Percentiles rank a stretch among this genome's conserved stretches.
Conservation (phyloP, 352 stramenopile genomes). For the Peronospora tabacina region DNA sequence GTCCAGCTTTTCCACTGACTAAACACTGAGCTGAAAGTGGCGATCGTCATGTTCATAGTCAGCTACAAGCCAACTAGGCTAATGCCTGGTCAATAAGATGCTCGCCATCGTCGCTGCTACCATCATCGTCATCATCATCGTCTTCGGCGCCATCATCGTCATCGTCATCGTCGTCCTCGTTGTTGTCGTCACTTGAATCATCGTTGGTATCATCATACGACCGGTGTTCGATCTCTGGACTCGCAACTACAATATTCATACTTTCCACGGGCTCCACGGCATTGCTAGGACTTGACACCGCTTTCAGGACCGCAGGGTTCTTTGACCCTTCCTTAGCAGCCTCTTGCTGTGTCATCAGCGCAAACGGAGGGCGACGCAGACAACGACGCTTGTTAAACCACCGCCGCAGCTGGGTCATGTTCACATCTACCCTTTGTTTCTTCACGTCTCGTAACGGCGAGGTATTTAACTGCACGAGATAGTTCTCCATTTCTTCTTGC, state of each 20-base stretch:
- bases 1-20: conserved; percentile 8
- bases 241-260: conserved; percentile 22
- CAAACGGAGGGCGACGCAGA: conserved; percentile 70
- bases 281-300: conserved; percentile 16
- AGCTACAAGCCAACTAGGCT: conserved; percentile 17
- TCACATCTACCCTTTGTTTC: conserved; percentile 74
- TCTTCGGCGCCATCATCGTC: conserved; percentile 29
- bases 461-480: conserved; percentile 57
- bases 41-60: conserved; percentile 3
- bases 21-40: conserved; percentile 1
- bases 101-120: conserved; percentile 33
- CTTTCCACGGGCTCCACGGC: conserved; percentile 26
- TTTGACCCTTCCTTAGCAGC: conserved; percentile 50
- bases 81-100: conserved; percentile 28
- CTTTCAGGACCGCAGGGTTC: conserved; percentile 32
- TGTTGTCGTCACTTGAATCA: conserved; percentile 37
- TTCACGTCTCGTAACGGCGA: conserved; percentile 57
- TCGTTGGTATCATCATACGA: conserved; percentile 48
- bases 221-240: conserved; percentile 26
- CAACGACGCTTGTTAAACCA: conserved; percentile 86
- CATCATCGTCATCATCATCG: conserved; percentile 26
- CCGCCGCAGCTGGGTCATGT: conserved; percentile 77
- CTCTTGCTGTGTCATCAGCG: conserved; percentile 76
- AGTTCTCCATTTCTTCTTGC: conserved; percentile 73
- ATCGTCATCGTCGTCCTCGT: conserved; percentile 43